A percentile compares a stretch with the other conserved stretches of the same genome.
Conservation (phyloP, 2,329 filamentous ascomycete species). For the Colletotrichum godetiae region DNA sequence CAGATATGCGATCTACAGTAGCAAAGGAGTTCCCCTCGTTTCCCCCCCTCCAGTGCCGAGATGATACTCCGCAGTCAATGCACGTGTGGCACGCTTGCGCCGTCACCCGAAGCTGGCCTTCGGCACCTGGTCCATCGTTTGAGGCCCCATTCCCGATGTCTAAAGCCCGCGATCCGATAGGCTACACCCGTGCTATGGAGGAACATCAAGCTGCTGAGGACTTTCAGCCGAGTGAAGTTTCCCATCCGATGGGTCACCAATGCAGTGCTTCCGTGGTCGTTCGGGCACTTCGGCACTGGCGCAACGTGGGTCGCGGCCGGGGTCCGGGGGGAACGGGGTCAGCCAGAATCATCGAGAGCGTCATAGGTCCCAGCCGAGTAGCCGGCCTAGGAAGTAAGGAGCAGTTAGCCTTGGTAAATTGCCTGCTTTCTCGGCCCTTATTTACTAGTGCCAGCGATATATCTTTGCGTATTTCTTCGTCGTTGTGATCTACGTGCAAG, state of each 20-base stretch:
- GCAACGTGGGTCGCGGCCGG: neutral
- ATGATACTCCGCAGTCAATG: neutral
- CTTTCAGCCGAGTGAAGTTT: neutral
- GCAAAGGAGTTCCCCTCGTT: neutral
- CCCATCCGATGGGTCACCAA: slow-evolving; percentile 8
- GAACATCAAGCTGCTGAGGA: neutral
- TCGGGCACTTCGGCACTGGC: neutral
- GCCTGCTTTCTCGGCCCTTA: neutral
- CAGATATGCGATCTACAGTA: neutral
- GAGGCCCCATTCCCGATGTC: slow-evolving; percentile 7
- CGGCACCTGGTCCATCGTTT: neutral
- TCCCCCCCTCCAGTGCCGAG: neutral
- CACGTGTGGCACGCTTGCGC: neutral
- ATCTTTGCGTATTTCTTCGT: too few relatives aligned
- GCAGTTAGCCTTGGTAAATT: neutral
- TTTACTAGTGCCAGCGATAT: neutral
- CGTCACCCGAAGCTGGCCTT: slow-evolving; percentile 12
- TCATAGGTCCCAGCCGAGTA: neutral
- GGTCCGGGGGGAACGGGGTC: neutral
- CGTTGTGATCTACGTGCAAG: neutral
- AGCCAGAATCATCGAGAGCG: neutral
- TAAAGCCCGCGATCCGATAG: slow-evolving; percentile 9
- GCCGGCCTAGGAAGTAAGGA: neutral
- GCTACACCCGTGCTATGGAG: neutral
- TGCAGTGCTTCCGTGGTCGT: neutral